Conservation (phyloP, 345 rosid species). For the Stellera chamaejasme region DNA sequence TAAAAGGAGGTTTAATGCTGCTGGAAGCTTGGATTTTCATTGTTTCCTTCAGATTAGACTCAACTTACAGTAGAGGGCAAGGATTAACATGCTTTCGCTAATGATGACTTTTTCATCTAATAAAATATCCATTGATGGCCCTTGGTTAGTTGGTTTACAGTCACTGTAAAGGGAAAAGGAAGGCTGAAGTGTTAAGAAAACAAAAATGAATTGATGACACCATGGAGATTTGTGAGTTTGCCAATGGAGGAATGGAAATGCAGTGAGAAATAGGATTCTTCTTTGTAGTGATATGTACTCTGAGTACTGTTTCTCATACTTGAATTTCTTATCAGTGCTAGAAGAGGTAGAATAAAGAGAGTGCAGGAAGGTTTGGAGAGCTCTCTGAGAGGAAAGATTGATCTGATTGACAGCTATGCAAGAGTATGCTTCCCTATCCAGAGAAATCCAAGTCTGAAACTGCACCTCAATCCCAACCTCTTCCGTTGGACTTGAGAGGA, state of each 20-base stretch:
- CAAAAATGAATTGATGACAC: too few species aligned
- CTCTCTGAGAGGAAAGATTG: constrained; percentile 72
- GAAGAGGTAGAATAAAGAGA: constrained; percentile 65
- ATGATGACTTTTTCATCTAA: too few species aligned
- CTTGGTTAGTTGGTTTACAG: too few species aligned
- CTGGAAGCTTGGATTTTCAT: too few species aligned
- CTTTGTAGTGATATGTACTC: background rate
- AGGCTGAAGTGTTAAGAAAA: too few species aligned
- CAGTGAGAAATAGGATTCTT: background rate
- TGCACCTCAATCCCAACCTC: background rate
- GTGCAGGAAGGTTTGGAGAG: constrained; percentile 75
- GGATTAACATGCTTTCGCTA: too few species aligned
- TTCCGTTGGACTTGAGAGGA: constrained; percentile 7
- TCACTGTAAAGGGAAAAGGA: too few species aligned
- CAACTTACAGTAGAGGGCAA: too few species aligned
- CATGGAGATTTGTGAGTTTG: background rate
- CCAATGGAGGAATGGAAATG: background rate
- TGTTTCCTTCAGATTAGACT: too few species aligned
- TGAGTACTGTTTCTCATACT: constrained; percentile 7
- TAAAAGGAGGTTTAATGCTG: too few species aligned
- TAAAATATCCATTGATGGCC: too few species aligned
- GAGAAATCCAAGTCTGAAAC: constrained; percentile 7
- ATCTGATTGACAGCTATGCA: constrained; percentile 87
- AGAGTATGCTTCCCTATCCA: constrained; percentile 38
- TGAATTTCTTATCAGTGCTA: constrained; percentile 37